phyloP scores from a whole-genome alignment of 1,284 basidiomycete genomes.

The Pseudozyma hubeiensis region DNA sequence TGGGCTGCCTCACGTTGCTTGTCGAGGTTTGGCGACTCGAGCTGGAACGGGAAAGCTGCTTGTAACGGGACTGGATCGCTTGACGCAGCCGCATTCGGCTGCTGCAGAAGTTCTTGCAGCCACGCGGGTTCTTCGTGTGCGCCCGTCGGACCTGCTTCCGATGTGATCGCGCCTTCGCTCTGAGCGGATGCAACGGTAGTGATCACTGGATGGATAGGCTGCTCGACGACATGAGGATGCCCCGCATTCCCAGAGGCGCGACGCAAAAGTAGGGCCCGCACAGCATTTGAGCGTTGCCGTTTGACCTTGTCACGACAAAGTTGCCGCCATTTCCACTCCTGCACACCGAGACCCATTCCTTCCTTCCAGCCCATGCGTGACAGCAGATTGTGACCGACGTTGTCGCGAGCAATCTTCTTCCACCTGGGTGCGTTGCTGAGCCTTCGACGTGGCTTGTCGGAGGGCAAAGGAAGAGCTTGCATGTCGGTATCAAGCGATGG shows the following conservation, averaged over 20 bases:
- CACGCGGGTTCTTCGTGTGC: slow-evolving; percentile 9
- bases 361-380: slow-evolving; percentile 50
- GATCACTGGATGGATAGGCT: neutral
- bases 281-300: slow-evolving; percentile 19
- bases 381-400: slow-evolving; percentile 40
- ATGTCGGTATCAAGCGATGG: slow-evolving; percentile 6
- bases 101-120: slow-evolving; percentile 12
- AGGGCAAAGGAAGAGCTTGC: slow-evolving; percentile 4
- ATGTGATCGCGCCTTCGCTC: neutral
- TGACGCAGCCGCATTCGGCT: neutral
- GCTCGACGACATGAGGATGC: neutral
- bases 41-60: slow-evolving; percentile 11
- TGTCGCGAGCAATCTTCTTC: slow-evolving; percentile 36
- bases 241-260: neutral
- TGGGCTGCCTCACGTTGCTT: slow-evolving; percentile 9
- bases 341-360: slow-evolving; percentile 43
- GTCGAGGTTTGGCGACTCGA: neutral
- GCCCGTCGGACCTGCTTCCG: neutral
- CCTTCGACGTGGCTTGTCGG: slow-evolving; percentile 9
- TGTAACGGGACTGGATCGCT: neutral
- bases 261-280: slow-evolving; percentile 16
- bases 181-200: too few species aligned
- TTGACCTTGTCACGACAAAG: slow-evolving; percentile 15
- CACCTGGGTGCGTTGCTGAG: slow-evolving; percentile 31
- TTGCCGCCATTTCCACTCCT: slow-evolving; percentile 46